Evolutionary conservation across 164 flowering plant genomes (phyloP).

Genomic region (Stephania cephalantha): DNA sequence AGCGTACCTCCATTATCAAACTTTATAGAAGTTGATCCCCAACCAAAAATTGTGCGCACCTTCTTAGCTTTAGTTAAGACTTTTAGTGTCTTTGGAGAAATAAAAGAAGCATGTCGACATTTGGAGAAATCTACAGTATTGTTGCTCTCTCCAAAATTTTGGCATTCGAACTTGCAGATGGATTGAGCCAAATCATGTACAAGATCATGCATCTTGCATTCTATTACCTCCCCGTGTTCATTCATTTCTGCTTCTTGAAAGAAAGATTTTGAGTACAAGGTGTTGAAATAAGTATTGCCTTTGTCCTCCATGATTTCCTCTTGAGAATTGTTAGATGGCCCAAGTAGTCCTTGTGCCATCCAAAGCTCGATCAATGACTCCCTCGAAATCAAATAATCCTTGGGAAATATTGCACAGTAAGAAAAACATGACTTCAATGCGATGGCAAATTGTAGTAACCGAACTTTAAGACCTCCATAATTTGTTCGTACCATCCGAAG

Average conservation of each 20-base stretch:
- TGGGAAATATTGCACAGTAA: conserved; percentile 7
- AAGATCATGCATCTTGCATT: conserved; percentile 18
- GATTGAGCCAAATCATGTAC: conserved; percentile 8
- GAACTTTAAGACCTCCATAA: not conserved
- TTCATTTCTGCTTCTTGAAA: not conserved
- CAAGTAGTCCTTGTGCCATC: conserved; percentile 12
- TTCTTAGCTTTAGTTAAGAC: not conserved
- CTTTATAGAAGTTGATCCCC: not conserved
- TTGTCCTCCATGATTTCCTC: not conserved
- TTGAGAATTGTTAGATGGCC: too few species aligned
- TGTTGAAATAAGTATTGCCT: conserved; percentile 1
- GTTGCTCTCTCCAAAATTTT: not conserved
- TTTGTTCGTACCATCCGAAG: not conserved
- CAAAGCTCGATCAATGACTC: not conserved
- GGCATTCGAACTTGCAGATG: not conserved
- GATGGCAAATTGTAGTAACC: conserved; percentile 1
- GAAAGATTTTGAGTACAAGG: conserved; percentile 3
- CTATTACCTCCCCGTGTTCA: not conserved
- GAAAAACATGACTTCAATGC: conserved; percentile 5
- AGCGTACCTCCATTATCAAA: too few species aligned
- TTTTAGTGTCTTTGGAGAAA: not conserved
- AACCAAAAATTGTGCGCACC: not conserved
- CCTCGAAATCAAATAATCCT: not conserved
- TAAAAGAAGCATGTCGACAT: not conserved
- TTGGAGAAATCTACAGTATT: not conserved